Evolutionary conservation across 139 green algal genomes (phyloP).

Genomic region (Microglena sp.): DNA sequence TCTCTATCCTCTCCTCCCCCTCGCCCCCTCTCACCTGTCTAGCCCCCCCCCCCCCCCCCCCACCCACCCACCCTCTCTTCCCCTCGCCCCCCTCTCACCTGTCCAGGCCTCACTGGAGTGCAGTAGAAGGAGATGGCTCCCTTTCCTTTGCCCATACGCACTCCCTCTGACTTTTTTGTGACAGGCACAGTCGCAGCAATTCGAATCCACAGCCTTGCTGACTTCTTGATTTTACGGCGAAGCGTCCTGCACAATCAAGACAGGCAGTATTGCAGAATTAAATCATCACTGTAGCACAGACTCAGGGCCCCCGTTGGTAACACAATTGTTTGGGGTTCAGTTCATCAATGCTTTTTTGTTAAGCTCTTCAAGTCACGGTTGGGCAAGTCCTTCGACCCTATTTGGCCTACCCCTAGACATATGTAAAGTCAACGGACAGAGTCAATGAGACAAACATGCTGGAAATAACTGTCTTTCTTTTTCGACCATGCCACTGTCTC

Average conservation of each 20-base stretch:
- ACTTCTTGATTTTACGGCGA: conserved; percentile 36
- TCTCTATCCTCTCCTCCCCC: not conserved
- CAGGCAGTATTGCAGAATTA: no score
- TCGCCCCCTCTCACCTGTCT: not conserved
- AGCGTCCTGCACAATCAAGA: conserved; percentile 30
- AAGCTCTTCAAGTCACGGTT: not conserved
- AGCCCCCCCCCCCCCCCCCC: not conserved
- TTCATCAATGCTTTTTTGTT: not conserved
- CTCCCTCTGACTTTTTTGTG: conserved; percentile 36
- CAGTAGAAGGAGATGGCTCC: conserved; percentile 42
- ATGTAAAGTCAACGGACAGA: no score
- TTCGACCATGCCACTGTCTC: no score
- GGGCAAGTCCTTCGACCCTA: not conserved
- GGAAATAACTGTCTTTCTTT: no score
- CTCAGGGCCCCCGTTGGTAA: no score
- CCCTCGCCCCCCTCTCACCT: not conserved
- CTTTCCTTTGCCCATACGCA: conserved; percentile 60
- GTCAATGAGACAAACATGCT: no score
- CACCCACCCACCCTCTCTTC: not conserved
- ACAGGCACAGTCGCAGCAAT: conserved; percentile 39
- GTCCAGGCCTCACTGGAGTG: conserved; percentile 31
- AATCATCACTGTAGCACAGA: no score
- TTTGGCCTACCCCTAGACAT: not conserved
- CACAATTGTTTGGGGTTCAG: not conserved
- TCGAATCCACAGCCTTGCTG: conserved; percentile 40